Evolutionary conservation across 1,284 basidiomycete species (phyloP), one percentile per base, ranked within the genome.

Genomic region (Leccinum griseonigrum): DNA sequence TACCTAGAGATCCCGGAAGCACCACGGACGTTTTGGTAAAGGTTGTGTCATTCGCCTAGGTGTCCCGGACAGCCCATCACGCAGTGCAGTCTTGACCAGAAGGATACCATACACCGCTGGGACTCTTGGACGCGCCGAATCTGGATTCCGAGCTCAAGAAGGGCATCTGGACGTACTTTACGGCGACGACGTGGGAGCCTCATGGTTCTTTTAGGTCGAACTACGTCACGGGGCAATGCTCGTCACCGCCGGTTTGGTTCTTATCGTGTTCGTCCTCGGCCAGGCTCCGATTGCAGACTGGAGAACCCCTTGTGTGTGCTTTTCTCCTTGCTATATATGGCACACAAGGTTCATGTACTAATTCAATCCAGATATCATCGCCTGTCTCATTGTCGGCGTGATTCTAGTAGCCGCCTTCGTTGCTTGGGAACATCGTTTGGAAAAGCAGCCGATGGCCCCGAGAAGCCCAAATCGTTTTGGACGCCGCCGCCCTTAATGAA

Each of bases 191-290:
- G 1, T 74, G 71, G 71, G 69, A 64, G 7, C 62, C 72, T 10
- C 54, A 50, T 3, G 68, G 71, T 34, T 66, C 69, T n/a, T 72
- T 72, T 59, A 71, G 61, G 57, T 72, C 68, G 2, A 59, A 74
- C 57, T 72, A 72, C 40, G 46, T 74, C 52, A 60, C 74, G 64
- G 64, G 3, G 61, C 60, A 0, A 76, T 85, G 26, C 75, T 95
- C 31, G 81, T 93, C 53, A 94, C 92, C 0, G 72, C 80, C 0
- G 94, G 91, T 0, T 78, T 96, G 14, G 86, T 92, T 0, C 78
- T 96, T 2, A 80, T 97, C 64, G 83, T 91, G 14, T 96, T 95
- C 69, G 85, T 88, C 0, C 82, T 97, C 1, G 87, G 88, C 54
- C 86, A 93, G 69, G 93, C 90, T 1, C 83, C 85, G 51, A 76